Percentiles rank a stretch among this genome's conserved stretches.
phyloP scores from a whole-genome alignment of 805 yeast species.

The Metschnikowia vanudenii region DNA sequence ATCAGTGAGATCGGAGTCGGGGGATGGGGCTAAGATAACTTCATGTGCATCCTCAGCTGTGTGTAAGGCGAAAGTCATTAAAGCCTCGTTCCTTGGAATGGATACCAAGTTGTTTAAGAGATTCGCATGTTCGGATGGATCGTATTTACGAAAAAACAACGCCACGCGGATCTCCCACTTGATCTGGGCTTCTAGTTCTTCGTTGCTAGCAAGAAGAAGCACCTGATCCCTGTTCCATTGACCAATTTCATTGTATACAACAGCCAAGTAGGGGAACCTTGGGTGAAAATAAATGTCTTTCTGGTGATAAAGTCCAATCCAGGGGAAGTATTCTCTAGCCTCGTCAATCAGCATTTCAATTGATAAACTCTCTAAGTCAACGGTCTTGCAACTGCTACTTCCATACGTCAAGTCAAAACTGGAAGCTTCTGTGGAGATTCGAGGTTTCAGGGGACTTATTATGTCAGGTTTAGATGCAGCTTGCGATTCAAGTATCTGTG shows the following conservation, averaged over 20 bases:
- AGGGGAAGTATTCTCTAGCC: conserved; percentile 8
- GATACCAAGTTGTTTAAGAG: background rate
- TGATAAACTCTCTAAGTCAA: background rate
- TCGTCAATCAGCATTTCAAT: background rate
- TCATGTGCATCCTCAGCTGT: conserved; percentile 5
- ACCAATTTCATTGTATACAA: conserved; percentile 4
- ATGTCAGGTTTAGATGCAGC: too few relatives aligned
- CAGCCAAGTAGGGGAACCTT: conserved; percentile 7
- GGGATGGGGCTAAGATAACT: conserved; percentile 5
- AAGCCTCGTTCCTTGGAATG: conserved; percentile 5
- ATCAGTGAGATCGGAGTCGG: background rate
- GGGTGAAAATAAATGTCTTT: conserved; percentile 3
- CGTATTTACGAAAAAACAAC: background rate
- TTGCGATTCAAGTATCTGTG: too few relatives aligned
- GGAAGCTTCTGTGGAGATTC: too few relatives aligned
- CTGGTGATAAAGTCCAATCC: conserved; percentile 7
- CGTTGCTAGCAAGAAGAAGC: conserved; percentile 9
- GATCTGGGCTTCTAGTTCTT: conserved; percentile 5
- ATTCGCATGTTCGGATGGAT: background rate
- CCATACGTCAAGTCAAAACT: background rate
- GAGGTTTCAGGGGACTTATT: too few relatives aligned
- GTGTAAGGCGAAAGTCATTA: conserved; percentile 5
- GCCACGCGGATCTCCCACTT: conserved; percentile 11
- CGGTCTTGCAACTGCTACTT: background rate
- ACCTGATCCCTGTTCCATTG: conserved; percentile 5